Evolutionary conservation across 371 early-diverging fungal species (phyloP).

Genomic region (Zopfochytrium polystomum): DNA sequence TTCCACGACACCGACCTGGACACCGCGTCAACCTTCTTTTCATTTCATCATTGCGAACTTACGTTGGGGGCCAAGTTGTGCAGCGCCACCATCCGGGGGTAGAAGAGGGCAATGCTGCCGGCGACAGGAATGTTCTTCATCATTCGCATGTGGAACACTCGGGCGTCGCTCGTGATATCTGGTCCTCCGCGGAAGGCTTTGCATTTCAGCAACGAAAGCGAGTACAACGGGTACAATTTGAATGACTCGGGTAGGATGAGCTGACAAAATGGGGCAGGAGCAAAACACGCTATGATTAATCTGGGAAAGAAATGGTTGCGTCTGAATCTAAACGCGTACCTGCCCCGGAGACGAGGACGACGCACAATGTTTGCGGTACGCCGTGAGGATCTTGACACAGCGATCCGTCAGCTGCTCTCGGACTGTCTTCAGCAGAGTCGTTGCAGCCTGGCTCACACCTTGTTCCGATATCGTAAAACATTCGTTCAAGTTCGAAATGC

Average conservation of each 20-base stretch:
- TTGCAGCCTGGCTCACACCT: constrained; percentile 64
- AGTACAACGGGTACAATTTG: constrained; percentile 91
- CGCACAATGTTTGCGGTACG: constrained; percentile 92
- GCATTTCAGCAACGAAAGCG: constrained; percentile 65
- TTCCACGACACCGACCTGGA: constrained; percentile 30
- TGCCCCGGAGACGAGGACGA: constrained; percentile 86
- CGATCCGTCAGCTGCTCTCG: constrained; percentile 81
- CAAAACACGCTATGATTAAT: background rate
- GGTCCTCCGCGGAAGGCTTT: constrained; percentile 44
- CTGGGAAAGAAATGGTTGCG: too few relatives aligned
- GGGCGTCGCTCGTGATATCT: constrained; percentile 65
- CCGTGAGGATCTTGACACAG: constrained; percentile 83
- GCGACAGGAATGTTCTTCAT: constrained; percentile 69
- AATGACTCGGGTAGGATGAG: constrained; percentile 94
- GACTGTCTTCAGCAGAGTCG: constrained; percentile 67
- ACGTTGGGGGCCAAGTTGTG: constrained; percentile 63
- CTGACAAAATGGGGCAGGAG: constrained; percentile 14
- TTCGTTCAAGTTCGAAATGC: background rate
- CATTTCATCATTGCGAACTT: constrained; percentile 9
- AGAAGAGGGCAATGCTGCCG: constrained; percentile 69
- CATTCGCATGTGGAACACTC: constrained; percentile 73
- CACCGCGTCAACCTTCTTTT: constrained; percentile 1
- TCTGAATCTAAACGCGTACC: too few relatives aligned
- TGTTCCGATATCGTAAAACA: constrained; percentile 10
- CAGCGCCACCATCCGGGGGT: constrained; percentile 78